Evolutionary conservation across 495 filamentous ascomycete genomes (phyloP), one percentile per base, ranked within the genome.

Genomic region (Aspergillus coremiiformis): DNA sequence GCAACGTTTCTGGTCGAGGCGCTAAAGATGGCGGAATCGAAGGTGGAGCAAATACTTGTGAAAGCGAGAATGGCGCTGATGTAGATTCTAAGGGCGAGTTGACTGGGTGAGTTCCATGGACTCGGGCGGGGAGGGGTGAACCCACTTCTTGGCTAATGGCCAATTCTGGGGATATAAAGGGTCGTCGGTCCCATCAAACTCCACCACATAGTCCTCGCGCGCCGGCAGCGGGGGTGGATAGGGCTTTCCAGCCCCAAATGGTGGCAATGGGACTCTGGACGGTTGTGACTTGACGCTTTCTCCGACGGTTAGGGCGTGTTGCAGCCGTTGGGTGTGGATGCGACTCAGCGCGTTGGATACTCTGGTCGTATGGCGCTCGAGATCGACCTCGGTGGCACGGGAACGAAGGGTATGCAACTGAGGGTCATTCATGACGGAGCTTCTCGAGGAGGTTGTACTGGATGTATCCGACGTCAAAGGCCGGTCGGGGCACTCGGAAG

Each of bases 181-280:
- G 46, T 58, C 55, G 15, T 23, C 51, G 1, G 19, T 12, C 1
- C 35, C 51, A 9, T 54, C 51, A 10, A 58, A 91, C 61, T 90
- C 87, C 19, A 91, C 87, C 11, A 90, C 85, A 66, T 89, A 89
- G 54, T 84, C 83, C 53, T 91, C 88, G 52, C 77, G 75, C 21
- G 77, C 78, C 7, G 86, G 85, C 44, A 94, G 60, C 0, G 64
- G 74, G 6, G 87, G 88, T 7, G 89, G 89, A 63, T 85, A 91
- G 4, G 84, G 78, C 68, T 90, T 93, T 0, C 87, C 89, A 37
- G 72, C 83, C 32, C 87, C 87, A 53, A 73, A 66, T n/a, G 59
- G 23, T 3, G 67, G 69, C 7, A 71, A 42, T 11, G 66, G 83
- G 56, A 69, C 81, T 59, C 66, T 76, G 0, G 78, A 70, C 1